Evolutionary conservation across 768 basidiomycete species (phyloP).

Genomic region (Lactifluus hygrophoroides): DNA sequence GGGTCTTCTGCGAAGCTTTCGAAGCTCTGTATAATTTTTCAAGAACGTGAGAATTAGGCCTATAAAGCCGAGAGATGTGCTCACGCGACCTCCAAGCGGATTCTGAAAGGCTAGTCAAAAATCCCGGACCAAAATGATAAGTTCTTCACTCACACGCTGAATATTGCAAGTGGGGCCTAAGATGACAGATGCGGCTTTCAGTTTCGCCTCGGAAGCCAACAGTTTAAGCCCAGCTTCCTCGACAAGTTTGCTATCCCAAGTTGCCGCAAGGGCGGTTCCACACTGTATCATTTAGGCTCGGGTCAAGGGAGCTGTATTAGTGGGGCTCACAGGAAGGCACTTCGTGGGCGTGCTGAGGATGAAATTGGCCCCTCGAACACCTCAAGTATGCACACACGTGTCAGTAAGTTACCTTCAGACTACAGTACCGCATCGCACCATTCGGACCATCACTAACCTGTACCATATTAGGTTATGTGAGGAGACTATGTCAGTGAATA

Average conservation of each 20-base stretch:
- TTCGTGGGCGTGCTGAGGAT: constrained; percentile 78
- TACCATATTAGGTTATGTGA: background rate
- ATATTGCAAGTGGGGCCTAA: constrained; percentile 82
- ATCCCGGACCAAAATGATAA: background rate
- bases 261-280: constrained; percentile 64
- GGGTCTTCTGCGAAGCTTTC: constrained; percentile 80
- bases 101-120: constrained; percentile 31
- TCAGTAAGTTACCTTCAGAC: background rate
- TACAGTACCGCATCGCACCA: constrained; percentile 32
- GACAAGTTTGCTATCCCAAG: constrained; percentile 57
- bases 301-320: background rate
- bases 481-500: background rate
- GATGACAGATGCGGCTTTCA: constrained; percentile 57
- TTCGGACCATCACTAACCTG: constrained; percentile 78
- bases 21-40: constrained; percentile 51
- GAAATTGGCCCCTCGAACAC: constrained; percentile 64
- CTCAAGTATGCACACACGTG: constrained; percentile 21
- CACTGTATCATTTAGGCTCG: constrained; percentile 29
- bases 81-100: constrained; percentile 61
- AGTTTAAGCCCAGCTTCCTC: constrained; percentile 53
- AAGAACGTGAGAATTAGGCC: background rate
- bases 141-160: constrained; percentile 47
- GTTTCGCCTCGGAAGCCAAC: constrained; percentile 63
- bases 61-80: constrained; percentile 19
- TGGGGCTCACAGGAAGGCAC: constrained; percentile 50